These are phyloP conservation scores for Harringtonia lauricola DNA, from an alignment of 2,329 filamentous ascomycete species.

Conservation along the genomic window DNA sequence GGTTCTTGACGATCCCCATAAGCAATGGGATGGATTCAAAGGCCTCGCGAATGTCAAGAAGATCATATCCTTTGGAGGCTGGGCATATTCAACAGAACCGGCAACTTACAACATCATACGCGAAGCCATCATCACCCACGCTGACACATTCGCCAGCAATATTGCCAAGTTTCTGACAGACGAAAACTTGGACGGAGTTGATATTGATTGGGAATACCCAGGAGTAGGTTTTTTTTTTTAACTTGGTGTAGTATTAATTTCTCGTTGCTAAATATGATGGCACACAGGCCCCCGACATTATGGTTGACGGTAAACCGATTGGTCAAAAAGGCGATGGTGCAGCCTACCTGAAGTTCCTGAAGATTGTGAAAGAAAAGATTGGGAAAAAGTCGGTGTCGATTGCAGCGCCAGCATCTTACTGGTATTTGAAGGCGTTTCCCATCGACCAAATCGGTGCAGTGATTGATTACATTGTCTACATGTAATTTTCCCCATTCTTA, in stretches of 20 bases:
- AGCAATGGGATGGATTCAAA: slow-evolving; percentile 13
- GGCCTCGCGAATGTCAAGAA: slow-evolving; percentile 20
- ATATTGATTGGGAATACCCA: slow-evolving; percentile 9
- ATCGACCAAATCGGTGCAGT: slow-evolving; percentile 15
- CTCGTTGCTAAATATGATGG: too few relatives aligned
- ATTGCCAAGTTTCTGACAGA: slow-evolving; percentile 3
- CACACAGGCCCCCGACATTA: slow-evolving; percentile 8
- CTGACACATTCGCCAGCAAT: slow-evolving; percentile 1
- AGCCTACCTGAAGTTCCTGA: slow-evolving; percentile 23
- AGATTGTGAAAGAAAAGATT: slow-evolving; percentile 7
- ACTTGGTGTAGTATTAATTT: too few relatives aligned
- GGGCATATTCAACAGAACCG: slow-evolving; percentile 26
- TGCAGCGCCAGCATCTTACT: slow-evolving; percentile 18
- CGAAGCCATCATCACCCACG: slow-evolving; percentile 4
- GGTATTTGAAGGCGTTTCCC: slow-evolving; percentile 19
- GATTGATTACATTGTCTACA: slow-evolving; percentile 20
- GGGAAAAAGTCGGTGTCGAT: slow-evolving; percentile 14
- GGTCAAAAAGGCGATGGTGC: slow-evolving; percentile 15
- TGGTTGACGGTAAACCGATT: slow-evolving; percentile 18
- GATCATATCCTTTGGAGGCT: slow-evolving; percentile 32
- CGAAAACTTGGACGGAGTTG: slow-evolving; percentile 5
- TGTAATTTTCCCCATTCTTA: too few relatives aligned
- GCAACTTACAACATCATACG: slow-evolving; percentile 24
- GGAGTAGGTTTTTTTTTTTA: neutral
- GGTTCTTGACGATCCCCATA: slow-evolving; percentile 14